These are phyloP conservation scores for Agroathelia rolfsii DNA, from an alignment of 1,284 basidiomycete genomes.

Conservation along the genomic window DNA sequence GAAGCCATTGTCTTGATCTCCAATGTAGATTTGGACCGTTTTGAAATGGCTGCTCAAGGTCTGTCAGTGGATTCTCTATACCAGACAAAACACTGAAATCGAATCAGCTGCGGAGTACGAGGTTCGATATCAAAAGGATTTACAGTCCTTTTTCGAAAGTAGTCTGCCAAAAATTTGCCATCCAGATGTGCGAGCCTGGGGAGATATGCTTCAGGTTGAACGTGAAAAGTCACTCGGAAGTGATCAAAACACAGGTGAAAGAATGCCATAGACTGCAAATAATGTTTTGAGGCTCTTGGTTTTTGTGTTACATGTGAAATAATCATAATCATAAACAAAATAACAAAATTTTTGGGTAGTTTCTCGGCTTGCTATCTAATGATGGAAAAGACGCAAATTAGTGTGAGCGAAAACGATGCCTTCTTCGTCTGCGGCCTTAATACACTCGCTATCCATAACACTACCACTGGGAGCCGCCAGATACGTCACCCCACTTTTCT, in stretches of 20 bases:
- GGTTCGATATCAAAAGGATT: constrained; percentile 30
- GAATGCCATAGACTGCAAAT: too few relatives aligned
- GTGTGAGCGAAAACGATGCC: constrained; percentile 85
- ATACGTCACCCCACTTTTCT: constrained; percentile 86
- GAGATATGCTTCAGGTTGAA: constrained; percentile 51
- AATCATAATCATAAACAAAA: not conserved
- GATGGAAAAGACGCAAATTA: constrained; percentile 73
- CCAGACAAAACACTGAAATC: not conserved
- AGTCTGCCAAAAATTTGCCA: constrained; percentile 68
- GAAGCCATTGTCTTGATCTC: not conserved
- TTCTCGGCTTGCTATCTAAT: constrained; percentile 30
- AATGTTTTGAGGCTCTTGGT: too few relatives aligned
- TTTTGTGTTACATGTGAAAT: too few relatives aligned
- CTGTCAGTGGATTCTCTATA: constrained; percentile 6
- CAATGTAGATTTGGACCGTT: constrained; percentile 72
- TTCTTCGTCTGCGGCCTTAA: constrained; percentile 90
- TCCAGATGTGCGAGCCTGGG: constrained; percentile 73
- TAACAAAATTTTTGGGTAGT: constrained; percentile 8
- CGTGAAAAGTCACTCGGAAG: constrained; percentile 26
- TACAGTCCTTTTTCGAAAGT: constrained; percentile 70
- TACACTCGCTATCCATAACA: constrained; percentile 94
- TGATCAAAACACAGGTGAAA: too few relatives aligned
- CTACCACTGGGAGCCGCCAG: constrained; percentile 92
- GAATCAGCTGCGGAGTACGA: constrained; percentile 65
- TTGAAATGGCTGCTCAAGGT: constrained; percentile 89